These are phyloP conservation scores for Bruguiera hainesii DNA, from an alignment of 441 rosid species.

Conservation along the genomic window DNA sequence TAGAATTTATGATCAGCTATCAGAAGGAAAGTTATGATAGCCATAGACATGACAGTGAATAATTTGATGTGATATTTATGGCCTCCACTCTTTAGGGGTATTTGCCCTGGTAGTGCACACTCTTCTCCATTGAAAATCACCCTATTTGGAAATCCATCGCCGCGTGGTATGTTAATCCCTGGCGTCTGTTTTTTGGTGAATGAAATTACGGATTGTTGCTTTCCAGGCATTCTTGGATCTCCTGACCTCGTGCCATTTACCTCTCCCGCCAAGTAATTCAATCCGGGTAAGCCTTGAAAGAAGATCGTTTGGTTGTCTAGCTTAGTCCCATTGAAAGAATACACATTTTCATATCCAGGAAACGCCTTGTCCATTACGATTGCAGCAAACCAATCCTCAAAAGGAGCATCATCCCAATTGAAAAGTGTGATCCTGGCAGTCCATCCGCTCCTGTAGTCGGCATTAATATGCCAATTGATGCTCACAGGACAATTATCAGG, in stretches of 20 bases:
- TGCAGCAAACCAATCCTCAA: constrained; percentile 74
- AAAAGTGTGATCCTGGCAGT: constrained; percentile 68
- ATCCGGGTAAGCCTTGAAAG: constrained; percentile 59
- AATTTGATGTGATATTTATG: constrained; percentile 22
- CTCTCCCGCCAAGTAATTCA: constrained; percentile 63
- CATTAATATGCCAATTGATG: constrained; percentile 79
- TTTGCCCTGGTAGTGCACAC: constrained; percentile 59
- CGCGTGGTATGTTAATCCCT: constrained; percentile 37
- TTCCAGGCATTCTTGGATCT: constrained; percentile 68
- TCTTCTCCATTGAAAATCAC: constrained; percentile 86
- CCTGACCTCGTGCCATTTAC: constrained; percentile 45
- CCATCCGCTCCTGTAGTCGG: constrained; percentile 70
- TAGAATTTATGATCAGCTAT: constrained; percentile 27
- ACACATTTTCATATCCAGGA: constrained; percentile 55
- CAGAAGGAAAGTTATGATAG: constrained; percentile 30
- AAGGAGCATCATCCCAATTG: constrained; percentile 60
- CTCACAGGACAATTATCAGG: constrained; percentile 88
- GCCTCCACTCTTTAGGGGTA: constrained; percentile 44
- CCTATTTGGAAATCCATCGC: constrained; percentile 76
- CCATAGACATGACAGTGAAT: constrained; percentile 19
- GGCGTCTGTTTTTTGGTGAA: constrained; percentile 54
- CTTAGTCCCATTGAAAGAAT: constrained; percentile 76
- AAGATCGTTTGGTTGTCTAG: constrained; percentile 56
- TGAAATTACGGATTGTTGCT: constrained; percentile 80
- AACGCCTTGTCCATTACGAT: constrained; percentile 55